phyloP scores from a whole-genome alignment of 306 rosid species.

The Begonia masoniana region DNA sequence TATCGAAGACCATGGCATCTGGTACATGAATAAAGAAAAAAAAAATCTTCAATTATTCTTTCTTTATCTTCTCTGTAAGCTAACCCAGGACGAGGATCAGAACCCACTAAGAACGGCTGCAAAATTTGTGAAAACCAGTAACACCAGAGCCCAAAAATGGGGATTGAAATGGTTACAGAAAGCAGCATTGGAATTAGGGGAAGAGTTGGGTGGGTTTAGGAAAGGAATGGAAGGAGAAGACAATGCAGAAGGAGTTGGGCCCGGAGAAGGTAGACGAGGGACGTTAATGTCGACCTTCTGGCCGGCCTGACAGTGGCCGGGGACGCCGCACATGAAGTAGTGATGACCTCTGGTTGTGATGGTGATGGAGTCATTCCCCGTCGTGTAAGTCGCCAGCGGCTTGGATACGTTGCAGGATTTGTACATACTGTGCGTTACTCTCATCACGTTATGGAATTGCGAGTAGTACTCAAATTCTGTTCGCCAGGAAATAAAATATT shows the following conservation, averaged over 20 bases:
- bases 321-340: conserved; percentile 73
- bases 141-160: too few species aligned
- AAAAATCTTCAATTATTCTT: too few species aligned
- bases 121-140: too few species aligned
- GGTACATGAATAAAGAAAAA: too few species aligned
- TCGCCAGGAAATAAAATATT: too few species aligned
- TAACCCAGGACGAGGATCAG: too few species aligned
- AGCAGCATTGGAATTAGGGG: neutral
- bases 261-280: conserved; percentile 20
- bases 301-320: conserved; percentile 63
- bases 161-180: neutral
- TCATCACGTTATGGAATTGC: conserved; percentile 72
- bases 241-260: conserved; percentile 17
- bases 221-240: conserved; percentile 21
- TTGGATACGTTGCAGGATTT: conserved; percentile 52
- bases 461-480: conserved; percentile 56
- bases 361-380: conserved; percentile 65
- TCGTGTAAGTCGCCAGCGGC: conserved; percentile 47
- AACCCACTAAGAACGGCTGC: too few species aligned
- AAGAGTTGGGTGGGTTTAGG: neutral
- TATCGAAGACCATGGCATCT: too few species aligned
- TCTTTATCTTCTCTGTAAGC: too few species aligned
- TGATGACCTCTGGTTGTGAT: conserved; percentile 59
- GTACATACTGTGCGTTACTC: conserved; percentile 68
- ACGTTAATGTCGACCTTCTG: conserved; percentile 14